Conservation (phyloP, 139 green algal species). For the Asterochloris erici region DNA sequence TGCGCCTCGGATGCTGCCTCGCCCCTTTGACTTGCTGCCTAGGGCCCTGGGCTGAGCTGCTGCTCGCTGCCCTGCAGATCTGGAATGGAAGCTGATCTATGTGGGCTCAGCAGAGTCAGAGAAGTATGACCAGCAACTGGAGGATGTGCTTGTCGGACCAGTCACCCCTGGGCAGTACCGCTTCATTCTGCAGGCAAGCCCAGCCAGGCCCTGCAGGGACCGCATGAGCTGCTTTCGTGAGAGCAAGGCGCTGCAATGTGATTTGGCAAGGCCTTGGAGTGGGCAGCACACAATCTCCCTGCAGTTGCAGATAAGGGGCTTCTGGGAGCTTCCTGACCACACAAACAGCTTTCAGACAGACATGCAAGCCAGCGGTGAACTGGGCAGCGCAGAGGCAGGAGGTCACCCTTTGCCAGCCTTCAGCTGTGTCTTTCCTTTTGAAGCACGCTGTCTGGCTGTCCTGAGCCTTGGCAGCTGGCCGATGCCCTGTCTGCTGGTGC, state of each 20-base stretch:
- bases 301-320: too few species aligned
- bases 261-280: background rate
- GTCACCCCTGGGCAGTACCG: slow-evolving; percentile 84
- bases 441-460: too few species aligned
- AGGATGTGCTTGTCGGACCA: slow-evolving; percentile 89
- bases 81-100: slow-evolving; percentile 97
- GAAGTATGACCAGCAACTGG: slow-evolving; percentile 91
- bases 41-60: background rate
- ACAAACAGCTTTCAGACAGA: too few species aligned
- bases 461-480: too few species aligned
- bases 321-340: too few species aligned
- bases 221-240: too few species aligned
- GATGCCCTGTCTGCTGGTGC: too few species aligned
- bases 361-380: too few species aligned
- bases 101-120: slow-evolving; percentile 92
- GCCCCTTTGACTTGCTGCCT: background rate
- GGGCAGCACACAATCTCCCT: background rate
- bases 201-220: background rate
- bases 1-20: background rate
- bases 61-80: slow-evolving; percentile 51
- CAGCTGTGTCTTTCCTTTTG: too few species aligned
- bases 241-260: too few species aligned
- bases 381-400: too few species aligned
- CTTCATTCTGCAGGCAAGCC: slow-evolving; percentile 78
- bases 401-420: too few species aligned